A percentile compares a stretch with the other conserved stretches of the same genome.
Conservation (phyloP, 169 alveolate species). For the Perkinsus chesapeaki region DNA sequence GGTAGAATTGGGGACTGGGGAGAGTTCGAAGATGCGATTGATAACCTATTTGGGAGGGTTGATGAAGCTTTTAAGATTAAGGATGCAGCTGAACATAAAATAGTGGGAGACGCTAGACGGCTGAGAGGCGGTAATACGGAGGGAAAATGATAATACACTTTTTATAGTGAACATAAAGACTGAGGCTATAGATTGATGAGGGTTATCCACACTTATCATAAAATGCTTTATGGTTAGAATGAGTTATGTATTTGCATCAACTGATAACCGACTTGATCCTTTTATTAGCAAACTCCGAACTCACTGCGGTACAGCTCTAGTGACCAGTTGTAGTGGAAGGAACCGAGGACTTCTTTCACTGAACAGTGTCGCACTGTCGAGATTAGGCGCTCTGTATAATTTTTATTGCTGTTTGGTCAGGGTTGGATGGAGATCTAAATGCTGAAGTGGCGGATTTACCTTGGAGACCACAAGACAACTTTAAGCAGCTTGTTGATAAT, state of each 20-base stretch:
- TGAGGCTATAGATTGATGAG: no score
- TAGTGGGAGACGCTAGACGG: not conserved
- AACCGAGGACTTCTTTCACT: no score
- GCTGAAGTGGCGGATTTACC: not conserved
- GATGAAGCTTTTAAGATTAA: not conserved
- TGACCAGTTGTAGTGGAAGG: no score
- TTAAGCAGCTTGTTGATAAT: not conserved
- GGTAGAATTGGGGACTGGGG: not conserved
- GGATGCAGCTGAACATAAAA: not conserved
- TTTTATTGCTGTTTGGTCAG: not conserved
- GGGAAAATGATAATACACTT: not conserved
- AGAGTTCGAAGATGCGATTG: not conserved
- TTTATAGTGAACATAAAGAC: no score
- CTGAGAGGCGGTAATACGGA: not conserved
- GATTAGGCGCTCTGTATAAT: not conserved
- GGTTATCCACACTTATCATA: no score
- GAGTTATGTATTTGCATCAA: no score
- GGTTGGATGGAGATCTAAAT: not conserved
- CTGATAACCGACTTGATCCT: no score
- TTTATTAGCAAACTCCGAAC: no score
- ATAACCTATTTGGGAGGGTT: not conserved
- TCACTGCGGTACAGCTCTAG: no score
- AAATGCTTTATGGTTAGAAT: no score
- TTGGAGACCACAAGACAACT: not conserved
- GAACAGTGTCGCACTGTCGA: no score